Evolutionary conservation across 2,329 filamentous ascomycete species (phyloP), one percentile per base, ranked within the genome.

Genomic region (Colletotrichum eremochloae): DNA sequence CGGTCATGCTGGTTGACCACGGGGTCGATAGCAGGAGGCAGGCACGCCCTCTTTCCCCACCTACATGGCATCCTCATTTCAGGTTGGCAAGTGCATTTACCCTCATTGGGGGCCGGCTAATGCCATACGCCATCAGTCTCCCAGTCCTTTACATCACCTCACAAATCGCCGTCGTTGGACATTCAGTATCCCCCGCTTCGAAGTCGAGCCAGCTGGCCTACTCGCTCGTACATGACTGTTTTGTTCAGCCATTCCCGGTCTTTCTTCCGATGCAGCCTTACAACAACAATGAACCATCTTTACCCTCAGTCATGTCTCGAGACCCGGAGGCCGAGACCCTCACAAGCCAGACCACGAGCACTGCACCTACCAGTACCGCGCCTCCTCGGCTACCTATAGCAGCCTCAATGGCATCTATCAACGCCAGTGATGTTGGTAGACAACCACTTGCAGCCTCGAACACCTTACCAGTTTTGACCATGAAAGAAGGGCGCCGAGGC

Each of bases 191-290:
- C 36, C 31, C 36, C 24, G 24, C 48, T 18, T 42, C 12, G 8
- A 40, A 52, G 8, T 38, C 61, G 14, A 36, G 24, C 38, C 38
- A 46, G 24, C n/a, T 36, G n/a, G 24, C 48, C 24, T 33, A 24
- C 24, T 57, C n/a, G 46, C 60, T 50, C 52, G 29, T 24, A 52
- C n/a, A 46, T 20, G n/a, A 12, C 38, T 29, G 29, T 48, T 64
- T 50, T 60, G 38, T 44, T 42, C 67, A 15, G 33, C 31, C 24
- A 46, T 50, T 75, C 68, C 61, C 53, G 68, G 64, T 74, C 36
- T 55, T 61, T 56, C 55, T 36, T 71, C 53, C 69, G 73, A 82
- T 82, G 80, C 78, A 79, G 75, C 68, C 78, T 76, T 78, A 78
- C 64, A 71, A 75, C 67, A 71, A 75, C 60, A 64, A 77, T 78